phyloP scores from a whole-genome alignment of 768 basidiomycete species.

The Trametes cubensis region DNA sequence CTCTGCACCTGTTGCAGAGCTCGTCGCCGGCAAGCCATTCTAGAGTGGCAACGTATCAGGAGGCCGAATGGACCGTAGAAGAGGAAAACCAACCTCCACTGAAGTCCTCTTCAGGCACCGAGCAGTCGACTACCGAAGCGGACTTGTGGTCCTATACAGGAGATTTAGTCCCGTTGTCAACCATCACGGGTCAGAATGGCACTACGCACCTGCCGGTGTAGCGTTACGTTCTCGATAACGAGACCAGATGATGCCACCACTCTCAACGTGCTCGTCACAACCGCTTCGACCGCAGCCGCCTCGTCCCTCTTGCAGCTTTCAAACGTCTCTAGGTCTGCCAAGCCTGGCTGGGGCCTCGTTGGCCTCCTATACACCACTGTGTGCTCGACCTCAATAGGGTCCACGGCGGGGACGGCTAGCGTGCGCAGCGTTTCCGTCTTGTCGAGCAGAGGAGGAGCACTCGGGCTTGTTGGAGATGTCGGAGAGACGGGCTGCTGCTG shows the following conservation, averaged over 20 bases:
- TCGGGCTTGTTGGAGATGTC: slow-evolving; percentile 25
- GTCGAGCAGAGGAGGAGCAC: slow-evolving; percentile 35
- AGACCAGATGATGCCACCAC: slow-evolving; percentile 38
- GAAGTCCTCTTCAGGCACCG: slow-evolving; percentile 48
- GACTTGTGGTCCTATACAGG: slow-evolving; percentile 43
- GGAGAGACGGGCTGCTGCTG: slow-evolving; percentile 15
- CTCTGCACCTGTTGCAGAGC: slow-evolving; percentile 57
- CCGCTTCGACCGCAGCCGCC: slow-evolving; percentile 48
- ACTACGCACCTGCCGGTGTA: slow-evolving; percentile 51
- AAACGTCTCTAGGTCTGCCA: slow-evolving; percentile 57
- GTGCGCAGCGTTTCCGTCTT: slow-evolving; percentile 68
- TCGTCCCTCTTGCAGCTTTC: slow-evolving; percentile 58
- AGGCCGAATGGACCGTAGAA: neutral
- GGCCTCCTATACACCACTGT: slow-evolving; percentile 56
- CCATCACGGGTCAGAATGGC: neutral
- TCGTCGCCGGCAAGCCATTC: slow-evolving; percentile 70
- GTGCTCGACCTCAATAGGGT: slow-evolving; percentile 59
- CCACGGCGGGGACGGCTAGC: slow-evolving; percentile 65
- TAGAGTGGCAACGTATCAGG: slow-evolving; percentile 33
- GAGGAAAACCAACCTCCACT: slow-evolving; percentile 45
- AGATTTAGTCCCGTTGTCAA: neutral
- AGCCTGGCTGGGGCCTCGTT: slow-evolving; percentile 43
- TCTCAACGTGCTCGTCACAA: slow-evolving; percentile 7
- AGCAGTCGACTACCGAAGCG: slow-evolving; percentile 55
- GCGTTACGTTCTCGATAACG: slow-evolving; percentile 50